A percentile compares a stretch with the other conserved stretches of the same genome.
Evolutionary conservation across 768 basidiomycete genomes (phyloP).

Genomic region (Pleurotus sapidus): DNA sequence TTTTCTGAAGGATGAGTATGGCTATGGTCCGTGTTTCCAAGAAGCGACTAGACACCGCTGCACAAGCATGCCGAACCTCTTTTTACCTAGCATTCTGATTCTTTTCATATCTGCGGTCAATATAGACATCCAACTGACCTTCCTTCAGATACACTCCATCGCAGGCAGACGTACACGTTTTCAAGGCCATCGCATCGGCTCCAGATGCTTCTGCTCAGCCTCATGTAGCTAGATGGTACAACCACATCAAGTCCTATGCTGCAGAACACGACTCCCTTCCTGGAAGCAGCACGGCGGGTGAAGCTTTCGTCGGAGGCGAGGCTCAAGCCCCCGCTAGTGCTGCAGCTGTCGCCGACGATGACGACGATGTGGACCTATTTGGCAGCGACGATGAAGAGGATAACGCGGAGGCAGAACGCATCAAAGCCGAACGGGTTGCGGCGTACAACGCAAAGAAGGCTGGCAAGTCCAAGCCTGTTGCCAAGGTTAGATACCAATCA

Average conservation of each 20-base stretch:
- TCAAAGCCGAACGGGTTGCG: conserved; percentile 92
- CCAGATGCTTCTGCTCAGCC: conserved; percentile 68
- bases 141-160: conserved; percentile 78
- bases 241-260: conserved; percentile 86
- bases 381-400: conserved; percentile 85
- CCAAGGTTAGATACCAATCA: conserved; percentile 58
- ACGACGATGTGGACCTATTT: conserved; percentile 80
- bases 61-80: conserved; percentile 66
- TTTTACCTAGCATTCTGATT: conserved; percentile 73
- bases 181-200: conserved; percentile 70
- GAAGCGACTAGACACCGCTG: conserved; percentile 92
- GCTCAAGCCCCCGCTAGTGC: conserved; percentile 39
- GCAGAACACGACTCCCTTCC: conserved; percentile 76
- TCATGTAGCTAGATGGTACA: conserved; percentile 88
- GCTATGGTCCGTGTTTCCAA: conserved; percentile 99
- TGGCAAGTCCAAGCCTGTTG: conserved; percentile 79
- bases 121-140: conserved; percentile 9
- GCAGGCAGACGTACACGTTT: conserved; percentile 92
- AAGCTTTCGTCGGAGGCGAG: conserved; percentile 61
- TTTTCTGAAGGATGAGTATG: conserved; percentile 56
- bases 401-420: conserved; percentile 78
- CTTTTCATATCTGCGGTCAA: conserved; percentile 6
- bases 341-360: conserved; percentile 45
- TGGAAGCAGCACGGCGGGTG: conserved; percentile 82
- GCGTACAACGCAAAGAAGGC: conserved; percentile 95